Base-by-base conservation (phyloP, 2,329 filamentous ascomycete genomes). In the Thielaviopsis populi region DNA sequence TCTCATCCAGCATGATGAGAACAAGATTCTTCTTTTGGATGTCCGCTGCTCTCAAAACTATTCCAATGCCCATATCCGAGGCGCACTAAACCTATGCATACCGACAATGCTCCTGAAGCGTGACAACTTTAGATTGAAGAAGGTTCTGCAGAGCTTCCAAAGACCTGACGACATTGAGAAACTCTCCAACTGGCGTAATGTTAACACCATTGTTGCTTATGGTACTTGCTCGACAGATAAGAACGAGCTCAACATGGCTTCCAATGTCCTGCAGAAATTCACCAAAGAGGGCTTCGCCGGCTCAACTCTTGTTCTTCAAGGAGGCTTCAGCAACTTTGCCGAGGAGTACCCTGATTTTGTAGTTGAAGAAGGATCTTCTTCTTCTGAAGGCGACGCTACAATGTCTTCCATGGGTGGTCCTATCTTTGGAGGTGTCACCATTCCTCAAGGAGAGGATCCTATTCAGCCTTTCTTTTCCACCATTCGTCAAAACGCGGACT, bases 231-330 rank as follows among this genome's bases (percentile, higher is more conserved):
- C 91, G 0, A 77, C 82, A 0, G 85, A 91, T 64, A 80, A 86
- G 70, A 89, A 91, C 68, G 94, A 99, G 72, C 89, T 91, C 0
- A 76, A 82, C 1, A 84, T 87, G 4, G 87, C 91, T 30, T 78
- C 89, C 68, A 95, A 95, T 72, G 95, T 94, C 67, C 80, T 96
- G 27, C 95, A 91, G 73, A 99, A 99, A 71, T 99, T 99, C 70
- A 83, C 83, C 0, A 85, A 81, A 62, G 91, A 96, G 73, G 89
- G 89, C 0, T 97, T 88, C 79, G 75, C 77, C 1, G 92, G 91
- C 13, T 79, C 80, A 2, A 82, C 85, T 0, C 86, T 84, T 70
- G 86, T 97, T 63, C 76, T 99, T 30, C 83, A 85, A 65, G 91
- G 91, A 48, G 94, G 94, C 0, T 96, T 95, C 71, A 78, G 81